phyloP scores from a whole-genome alignment of 768 basidiomycete species.

The Boletellus ananas region DNA sequence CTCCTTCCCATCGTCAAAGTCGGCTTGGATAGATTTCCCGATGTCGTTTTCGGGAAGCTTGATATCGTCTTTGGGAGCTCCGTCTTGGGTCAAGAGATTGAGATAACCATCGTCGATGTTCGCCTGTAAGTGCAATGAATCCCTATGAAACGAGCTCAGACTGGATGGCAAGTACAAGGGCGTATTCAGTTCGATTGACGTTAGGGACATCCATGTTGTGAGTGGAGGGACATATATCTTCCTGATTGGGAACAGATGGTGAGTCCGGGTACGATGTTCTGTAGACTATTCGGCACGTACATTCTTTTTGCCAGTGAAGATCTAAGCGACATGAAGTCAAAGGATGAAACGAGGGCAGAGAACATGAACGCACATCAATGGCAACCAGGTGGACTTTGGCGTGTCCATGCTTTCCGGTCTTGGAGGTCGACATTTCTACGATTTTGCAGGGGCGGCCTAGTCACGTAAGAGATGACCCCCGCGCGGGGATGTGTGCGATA shows the following conservation, averaged over 20 bases:
- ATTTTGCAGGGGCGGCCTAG: conserved; percentile 94
- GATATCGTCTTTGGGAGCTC: conserved; percentile 87
- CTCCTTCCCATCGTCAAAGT: conserved; percentile 85
- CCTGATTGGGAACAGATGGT: conserved; percentile 42
- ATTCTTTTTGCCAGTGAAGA: conserved; percentile 98
- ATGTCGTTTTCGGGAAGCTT: conserved; percentile 83
- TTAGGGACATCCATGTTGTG: conserved; percentile 99
- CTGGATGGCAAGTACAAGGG: conserved; percentile 54
- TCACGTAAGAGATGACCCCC: too few species aligned
- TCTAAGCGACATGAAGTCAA: conserved; percentile 45
- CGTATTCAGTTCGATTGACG: conserved; percentile 85
- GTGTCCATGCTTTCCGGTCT: conserved; percentile 99
- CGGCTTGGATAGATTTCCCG: conserved; percentile 63
- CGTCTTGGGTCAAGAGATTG: conserved; percentile 86
- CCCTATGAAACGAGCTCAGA: background rate
- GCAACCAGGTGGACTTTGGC: conserved; percentile 98
- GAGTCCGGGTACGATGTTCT: background rate
- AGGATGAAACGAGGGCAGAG: background rate
- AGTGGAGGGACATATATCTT: conserved; percentile 94
- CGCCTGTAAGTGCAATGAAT: conserved; percentile 41
- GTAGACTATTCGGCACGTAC: conserved; percentile 40
- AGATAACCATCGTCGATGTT: conserved; percentile 94
- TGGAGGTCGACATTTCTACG: conserved; percentile 99
- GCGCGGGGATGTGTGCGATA: background rate
- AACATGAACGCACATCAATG: conserved; percentile 73